A percentile compares a stretch with the other conserved stretches of the same genome.
Conservation (phyloP, 768 basidiomycete genomes). For the Auricularia cornea region DNA sequence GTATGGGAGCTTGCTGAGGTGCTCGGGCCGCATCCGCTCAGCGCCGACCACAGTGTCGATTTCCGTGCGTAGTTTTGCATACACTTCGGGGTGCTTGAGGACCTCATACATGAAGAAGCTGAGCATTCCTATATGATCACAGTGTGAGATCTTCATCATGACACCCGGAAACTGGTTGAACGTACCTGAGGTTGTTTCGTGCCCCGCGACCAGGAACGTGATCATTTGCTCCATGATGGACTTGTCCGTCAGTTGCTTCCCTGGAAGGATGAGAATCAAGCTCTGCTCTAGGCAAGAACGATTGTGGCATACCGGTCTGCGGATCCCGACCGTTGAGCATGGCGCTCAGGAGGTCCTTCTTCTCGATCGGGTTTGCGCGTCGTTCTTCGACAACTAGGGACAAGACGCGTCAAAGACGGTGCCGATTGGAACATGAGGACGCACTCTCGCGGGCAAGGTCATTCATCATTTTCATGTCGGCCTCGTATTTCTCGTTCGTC, state of each 20-base stretch:
- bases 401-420: background rate
- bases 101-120: conserved; percentile 38
- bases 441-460: conserved; percentile 34
- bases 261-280: background rate
- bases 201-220: conserved; percentile 44
- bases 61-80: conserved; percentile 39
- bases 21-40: conserved; percentile 29
- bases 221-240: conserved; percentile 23
- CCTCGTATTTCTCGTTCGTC: conserved; percentile 31
- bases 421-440: conserved; percentile 5
- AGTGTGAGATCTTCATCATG: no score
- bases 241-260: background rate
- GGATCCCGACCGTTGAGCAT: conserved; percentile 40
- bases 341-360: conserved; percentile 36
- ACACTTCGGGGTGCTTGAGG: conserved; percentile 33
- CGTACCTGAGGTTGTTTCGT: conserved; percentile 31
- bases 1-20: conserved; percentile 36
- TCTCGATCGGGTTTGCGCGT: conserved; percentile 27
- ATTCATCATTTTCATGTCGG: conserved; percentile 36
- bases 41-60: conserved; percentile 38
- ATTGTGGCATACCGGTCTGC: conserved; percentile 33
- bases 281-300: conserved; percentile 32
- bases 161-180: conserved; percentile 5
- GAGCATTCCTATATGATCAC: conserved; percentile 21
- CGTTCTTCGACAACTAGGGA: conserved; percentile 31